Conservation (phyloP, 192 early-diverging fungal species). For the Obelidium mucronatum region DNA sequence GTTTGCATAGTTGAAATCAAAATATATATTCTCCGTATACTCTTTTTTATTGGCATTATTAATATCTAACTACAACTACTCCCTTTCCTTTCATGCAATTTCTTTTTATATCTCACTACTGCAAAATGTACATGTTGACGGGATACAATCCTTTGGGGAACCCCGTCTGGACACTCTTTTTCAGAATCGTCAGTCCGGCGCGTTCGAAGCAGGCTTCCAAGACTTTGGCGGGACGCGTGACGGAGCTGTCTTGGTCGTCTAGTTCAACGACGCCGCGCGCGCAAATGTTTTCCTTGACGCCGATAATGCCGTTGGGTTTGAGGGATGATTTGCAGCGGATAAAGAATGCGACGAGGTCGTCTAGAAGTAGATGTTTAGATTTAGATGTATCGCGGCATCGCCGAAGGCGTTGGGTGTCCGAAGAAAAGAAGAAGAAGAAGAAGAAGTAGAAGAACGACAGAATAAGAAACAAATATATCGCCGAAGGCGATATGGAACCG, state of each 20-base stretch:
- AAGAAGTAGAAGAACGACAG: neutral
- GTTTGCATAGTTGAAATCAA: slow-evolving; percentile 60
- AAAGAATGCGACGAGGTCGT: slow-evolving; percentile 87
- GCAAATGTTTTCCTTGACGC: slow-evolving; percentile 90
- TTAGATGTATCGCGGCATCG: neutral
- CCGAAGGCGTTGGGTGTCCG: too few relatives aligned
- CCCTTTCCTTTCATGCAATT: neutral
- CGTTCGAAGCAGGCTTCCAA: slow-evolving; percentile 43
- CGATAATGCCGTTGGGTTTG: slow-evolving; percentile 73
- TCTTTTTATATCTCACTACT: too few relatives aligned
- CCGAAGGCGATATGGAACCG: too few relatives aligned
- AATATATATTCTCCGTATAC: neutral
- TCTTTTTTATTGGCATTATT: neutral
- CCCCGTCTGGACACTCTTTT: slow-evolving; percentile 43
- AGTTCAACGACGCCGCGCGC: slow-evolving; percentile 67
- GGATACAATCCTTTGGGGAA: slow-evolving; percentile 47
- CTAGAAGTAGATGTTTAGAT: slow-evolving; percentile 39
- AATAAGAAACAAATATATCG: too few relatives aligned
- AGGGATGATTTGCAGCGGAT: slow-evolving; percentile 75
- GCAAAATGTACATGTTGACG: slow-evolving; percentile 47
- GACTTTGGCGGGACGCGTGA: slow-evolving; percentile 44
- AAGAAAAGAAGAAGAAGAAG: neutral
- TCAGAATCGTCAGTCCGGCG: slow-evolving; percentile 48
- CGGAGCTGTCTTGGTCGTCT: slow-evolving; percentile 74
- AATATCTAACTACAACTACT: neutral